These are phyloP conservation scores for Rosa persica DNA, from an alignment of 306 rosid genomes.

Conservation along the genomic window DNA sequence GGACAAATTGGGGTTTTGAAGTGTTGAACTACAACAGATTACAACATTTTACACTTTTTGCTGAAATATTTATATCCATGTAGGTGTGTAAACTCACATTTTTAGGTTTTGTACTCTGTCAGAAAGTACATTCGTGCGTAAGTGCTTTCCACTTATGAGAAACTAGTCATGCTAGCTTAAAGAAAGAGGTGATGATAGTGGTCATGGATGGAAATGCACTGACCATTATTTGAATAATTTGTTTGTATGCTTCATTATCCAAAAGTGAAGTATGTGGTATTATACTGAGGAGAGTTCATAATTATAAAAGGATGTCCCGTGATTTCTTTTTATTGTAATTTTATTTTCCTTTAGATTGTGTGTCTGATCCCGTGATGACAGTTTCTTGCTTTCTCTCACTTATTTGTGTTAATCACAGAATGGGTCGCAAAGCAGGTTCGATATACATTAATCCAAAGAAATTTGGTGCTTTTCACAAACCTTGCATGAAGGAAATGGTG, in stretches of 20 bases:
- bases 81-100: not conserved
- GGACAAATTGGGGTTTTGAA: not conserved
- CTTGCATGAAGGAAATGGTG: conserved; percentile 91
- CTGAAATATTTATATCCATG: not conserved
- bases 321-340: not conserved
- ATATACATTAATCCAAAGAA: conserved; percentile 72
- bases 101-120: not conserved
- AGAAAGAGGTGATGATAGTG: not conserved
- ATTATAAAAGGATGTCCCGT: not conserved
- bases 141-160: not conserved
- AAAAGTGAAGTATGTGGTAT: not conserved
- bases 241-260: not conserved
- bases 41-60: not conserved
- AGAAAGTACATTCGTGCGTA: not conserved
- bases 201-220: not conserved
- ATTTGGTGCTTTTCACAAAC: conserved; percentile 69
- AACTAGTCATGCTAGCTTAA: not conserved
- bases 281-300: not conserved
- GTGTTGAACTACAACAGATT: not conserved
- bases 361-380: not conserved
- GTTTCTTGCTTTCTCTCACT: not conserved
- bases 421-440: conserved; percentile 80
- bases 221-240: not conserved
- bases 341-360: not conserved
- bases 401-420: conserved; percentile 19